Evolutionary conservation across 2,329 filamentous ascomycete species (phyloP).

Genomic region (Chalaropsis ovoidea): DNA sequence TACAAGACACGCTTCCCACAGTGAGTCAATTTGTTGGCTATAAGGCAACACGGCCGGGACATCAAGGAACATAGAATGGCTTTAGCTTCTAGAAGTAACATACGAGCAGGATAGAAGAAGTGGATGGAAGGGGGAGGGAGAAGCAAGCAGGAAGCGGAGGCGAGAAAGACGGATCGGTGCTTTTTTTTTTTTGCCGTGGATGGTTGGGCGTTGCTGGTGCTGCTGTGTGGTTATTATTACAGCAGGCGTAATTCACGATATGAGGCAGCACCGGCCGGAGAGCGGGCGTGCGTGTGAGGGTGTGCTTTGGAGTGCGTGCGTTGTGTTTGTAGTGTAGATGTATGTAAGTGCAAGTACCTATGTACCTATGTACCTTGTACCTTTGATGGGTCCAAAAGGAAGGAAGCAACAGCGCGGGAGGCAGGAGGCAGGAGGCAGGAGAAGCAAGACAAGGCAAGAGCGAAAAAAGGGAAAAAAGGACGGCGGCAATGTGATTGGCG

Average conservation of each 20-base stretch:
- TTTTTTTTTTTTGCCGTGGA: background rate
- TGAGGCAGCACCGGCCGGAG: background rate
- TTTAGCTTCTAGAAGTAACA: conserved; percentile 10
- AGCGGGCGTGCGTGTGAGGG: background rate
- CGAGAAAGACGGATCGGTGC: background rate
- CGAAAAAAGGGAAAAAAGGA: background rate
- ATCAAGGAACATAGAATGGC: background rate
- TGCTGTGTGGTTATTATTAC: background rate
- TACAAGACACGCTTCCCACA: too few relatives aligned
- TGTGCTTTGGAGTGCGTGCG: background rate
- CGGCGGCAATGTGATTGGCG: too few relatives aligned
- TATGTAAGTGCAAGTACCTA: background rate
- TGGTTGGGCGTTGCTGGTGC: background rate
- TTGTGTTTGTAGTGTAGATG: background rate
- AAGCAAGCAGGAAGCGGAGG: background rate
- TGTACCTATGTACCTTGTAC: background rate
- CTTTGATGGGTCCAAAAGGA: background rate
- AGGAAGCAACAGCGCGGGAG: background rate
- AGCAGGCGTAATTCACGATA: background rate
- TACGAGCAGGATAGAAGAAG: background rate
- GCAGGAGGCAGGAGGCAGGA: background rate
- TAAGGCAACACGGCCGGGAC: background rate
- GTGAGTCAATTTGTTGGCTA: conserved; percentile 8
- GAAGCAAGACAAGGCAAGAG: background rate
- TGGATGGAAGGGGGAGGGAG: background rate